These are phyloP conservation scores for Nemania serpens DNA, from an alignment of 2,329 filamentous ascomycete genomes.

Conservation along the genomic window DNA sequence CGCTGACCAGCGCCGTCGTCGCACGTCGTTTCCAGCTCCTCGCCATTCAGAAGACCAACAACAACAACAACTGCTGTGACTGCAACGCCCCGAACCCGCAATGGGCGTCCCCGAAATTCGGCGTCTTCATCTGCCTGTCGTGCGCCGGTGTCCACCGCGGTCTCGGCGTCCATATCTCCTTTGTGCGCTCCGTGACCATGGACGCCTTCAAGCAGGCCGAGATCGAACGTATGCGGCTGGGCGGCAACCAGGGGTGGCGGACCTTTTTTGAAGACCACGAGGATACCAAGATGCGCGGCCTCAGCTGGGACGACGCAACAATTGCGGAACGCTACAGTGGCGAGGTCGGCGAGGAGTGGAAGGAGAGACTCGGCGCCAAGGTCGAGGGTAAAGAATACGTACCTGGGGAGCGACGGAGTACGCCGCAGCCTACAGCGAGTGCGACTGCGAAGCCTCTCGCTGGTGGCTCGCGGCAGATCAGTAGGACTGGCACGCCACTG, in stretches of 20 bases:
- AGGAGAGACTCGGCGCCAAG: constrained; percentile 84
- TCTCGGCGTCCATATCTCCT: constrained; percentile 96
- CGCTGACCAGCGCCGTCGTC: constrained; percentile 23
- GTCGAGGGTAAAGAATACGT: constrained; percentile 89
- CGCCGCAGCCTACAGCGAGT: constrained; percentile 42
- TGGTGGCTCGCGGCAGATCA: constrained; percentile 35
- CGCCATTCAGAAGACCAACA: constrained; percentile 85
- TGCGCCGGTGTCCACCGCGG: constrained; percentile 95
- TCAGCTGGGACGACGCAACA: constrained; percentile 82
- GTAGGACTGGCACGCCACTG: constrained; percentile 47
- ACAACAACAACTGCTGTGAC: constrained; percentile 91
- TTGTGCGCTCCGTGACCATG: constrained; percentile 97
- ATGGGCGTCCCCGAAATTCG: constrained; percentile 98
- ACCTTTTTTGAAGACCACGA: constrained; percentile 80
- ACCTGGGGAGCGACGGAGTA: constrained; percentile 65
- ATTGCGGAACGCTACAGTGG: constrained; percentile 90
- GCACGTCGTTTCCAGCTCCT: constrained; percentile 65
- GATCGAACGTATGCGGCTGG: constrained; percentile 90
- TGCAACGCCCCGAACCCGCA: constrained; percentile 94
- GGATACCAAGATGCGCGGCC: constrained; percentile 67
- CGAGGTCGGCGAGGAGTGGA: constrained; percentile 92
- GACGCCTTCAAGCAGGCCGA: constrained; percentile 95
- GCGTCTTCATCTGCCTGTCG: constrained; percentile 96
- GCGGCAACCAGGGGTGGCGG: constrained; percentile 87
- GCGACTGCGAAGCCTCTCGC: constrained; percentile 42